Base-by-base conservation (phyloP, 1,139 yeast genomes). In the Tardiomyces digboiensis region DNA sequence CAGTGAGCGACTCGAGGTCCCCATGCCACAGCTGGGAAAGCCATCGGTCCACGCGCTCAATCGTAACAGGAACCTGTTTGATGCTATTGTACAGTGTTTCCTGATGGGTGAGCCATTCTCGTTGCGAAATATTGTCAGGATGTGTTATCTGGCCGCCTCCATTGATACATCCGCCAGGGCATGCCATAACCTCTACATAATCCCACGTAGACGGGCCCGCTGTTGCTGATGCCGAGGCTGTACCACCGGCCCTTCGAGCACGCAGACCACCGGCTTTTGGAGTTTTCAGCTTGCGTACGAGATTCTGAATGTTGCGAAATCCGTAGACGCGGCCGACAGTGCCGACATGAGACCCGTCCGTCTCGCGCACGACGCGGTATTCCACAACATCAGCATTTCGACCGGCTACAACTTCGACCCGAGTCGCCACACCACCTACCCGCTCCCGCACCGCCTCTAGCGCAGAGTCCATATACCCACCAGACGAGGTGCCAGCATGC, bases 101-200 rank as follows among this genome's bases (percentile, higher is more conserved):
- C 46, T 60, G 46, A 38, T 50, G 53, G n/a, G 49, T 58, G 38
- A 57, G 59, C 70, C 70, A 66, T 57, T 59, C 6, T 55, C 44
- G 6, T 55, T 48, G 7, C 56, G 45, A 16, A 50, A 54, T 3
- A 51, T 61, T 0, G 84, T 78, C 29, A 75, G 68, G 19, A 16
- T 26, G 33, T 16, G 75, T 70, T 36, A 85, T 80, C 57, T 88
- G 91, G 0, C 99, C 99, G 16, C 98, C 97, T 7, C 99, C 99
- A 58, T 91, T 91, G 46, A 89, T 84, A 58, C 98, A 91, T 1
- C 98, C 99, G 36, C 86, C 87, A 2, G 98, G 98, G 61, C 98
- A 91, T 1, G 98, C 98, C 97, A 88, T 89, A 33, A 91, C 84
- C 57, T 91, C 98, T 4, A 91, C 87, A 56, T 84, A 86, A 52